Conservation (phyloP, 1,284 basidiomycete species). For the Clitocybe nebularis region DNA sequence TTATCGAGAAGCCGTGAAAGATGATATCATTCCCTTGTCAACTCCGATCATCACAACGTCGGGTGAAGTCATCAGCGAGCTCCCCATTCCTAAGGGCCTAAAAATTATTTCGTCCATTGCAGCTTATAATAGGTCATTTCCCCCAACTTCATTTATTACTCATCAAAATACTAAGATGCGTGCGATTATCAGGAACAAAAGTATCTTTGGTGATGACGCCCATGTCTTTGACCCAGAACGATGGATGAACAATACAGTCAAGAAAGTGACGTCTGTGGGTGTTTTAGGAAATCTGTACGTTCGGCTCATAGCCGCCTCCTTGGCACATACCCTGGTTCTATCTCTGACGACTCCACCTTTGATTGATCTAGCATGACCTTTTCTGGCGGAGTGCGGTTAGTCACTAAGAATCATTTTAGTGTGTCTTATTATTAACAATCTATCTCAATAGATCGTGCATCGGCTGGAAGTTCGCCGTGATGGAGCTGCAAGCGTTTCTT, state of each 20-base stretch:
- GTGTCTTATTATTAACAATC: too few species aligned
- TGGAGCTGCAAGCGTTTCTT: conserved; percentile 49
- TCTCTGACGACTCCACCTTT: conserved; percentile 1
- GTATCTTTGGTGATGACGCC: conserved; percentile 48
- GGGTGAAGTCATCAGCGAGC: conserved; percentile 30
- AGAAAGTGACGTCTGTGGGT: conserved; percentile 36
- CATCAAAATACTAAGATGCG: conserved; percentile 3
- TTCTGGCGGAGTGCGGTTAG: conserved; percentile 34
- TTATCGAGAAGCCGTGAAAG: conserved; percentile 31
- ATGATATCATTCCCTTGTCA: conserved; percentile 42
- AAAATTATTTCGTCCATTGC: conserved; percentile 32
- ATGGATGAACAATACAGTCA: conserved; percentile 38
- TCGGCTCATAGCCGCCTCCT: neutral
- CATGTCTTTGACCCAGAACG: conserved; percentile 48
- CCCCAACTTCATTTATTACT: neutral
- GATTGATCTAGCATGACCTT: conserved; percentile 37
- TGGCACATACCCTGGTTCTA: neutral
- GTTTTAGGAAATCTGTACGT: conserved; percentile 51
- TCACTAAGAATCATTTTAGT: too few species aligned
- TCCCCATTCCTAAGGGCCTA: conserved; percentile 35
- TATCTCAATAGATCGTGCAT: conserved; percentile 29
- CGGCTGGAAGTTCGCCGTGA: conserved; percentile 50
- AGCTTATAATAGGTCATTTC: conserved; percentile 36
- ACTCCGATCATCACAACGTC: conserved; percentile 32
- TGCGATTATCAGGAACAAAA: conserved; percentile 29